Conservation (phyloP, 768 basidiomycete species). For the Glaciozyma antarctica region DNA sequence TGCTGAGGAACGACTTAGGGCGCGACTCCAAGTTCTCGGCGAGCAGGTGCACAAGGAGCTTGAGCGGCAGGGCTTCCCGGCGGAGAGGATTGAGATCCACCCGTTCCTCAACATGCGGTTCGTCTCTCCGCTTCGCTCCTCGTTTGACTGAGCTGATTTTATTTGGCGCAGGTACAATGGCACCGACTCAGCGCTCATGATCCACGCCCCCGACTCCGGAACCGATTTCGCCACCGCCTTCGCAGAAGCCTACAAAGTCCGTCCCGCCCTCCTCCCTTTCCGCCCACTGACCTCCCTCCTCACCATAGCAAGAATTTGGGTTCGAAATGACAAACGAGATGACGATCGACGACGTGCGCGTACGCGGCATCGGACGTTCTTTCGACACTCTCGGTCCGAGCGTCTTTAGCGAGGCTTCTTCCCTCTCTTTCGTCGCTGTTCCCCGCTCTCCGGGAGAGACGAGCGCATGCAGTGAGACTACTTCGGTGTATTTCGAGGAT, state of each 20-base stretch:
- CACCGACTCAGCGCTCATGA: conserved; percentile 85
- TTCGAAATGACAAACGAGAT: conserved; percentile 73
- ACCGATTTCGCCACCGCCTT: conserved; percentile 75
- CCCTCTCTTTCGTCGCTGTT: conserved; percentile 45
- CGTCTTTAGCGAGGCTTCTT: conserved; percentile 62
- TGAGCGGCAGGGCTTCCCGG: conserved; percentile 66
- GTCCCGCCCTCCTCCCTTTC: neutral
- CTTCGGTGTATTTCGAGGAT: neutral
- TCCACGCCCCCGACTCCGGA: conserved; percentile 43
- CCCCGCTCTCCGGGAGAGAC: conserved; percentile 29
- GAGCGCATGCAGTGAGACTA: neutral
- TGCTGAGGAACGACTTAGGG: conserved; percentile 40
- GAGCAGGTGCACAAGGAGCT: conserved; percentile 58
- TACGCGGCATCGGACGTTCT: conserved; percentile 82
- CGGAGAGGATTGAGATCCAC: conserved; percentile 58
- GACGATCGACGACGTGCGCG: conserved; percentile 80
- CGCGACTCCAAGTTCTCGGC: conserved; percentile 61
- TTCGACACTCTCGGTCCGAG: conserved; percentile 69
- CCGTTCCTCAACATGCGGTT: conserved; percentile 43
- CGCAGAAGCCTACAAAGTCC: conserved; percentile 59
- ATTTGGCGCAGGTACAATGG: conserved; percentile 59
- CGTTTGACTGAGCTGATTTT: neutral
- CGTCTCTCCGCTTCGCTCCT: neutral
- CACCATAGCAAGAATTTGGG: conserved; percentile 51
- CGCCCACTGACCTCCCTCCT: neutral